phyloP scores from a whole-genome alignment of 768 basidiomycete species.

The Suillus alpinus region DNA sequence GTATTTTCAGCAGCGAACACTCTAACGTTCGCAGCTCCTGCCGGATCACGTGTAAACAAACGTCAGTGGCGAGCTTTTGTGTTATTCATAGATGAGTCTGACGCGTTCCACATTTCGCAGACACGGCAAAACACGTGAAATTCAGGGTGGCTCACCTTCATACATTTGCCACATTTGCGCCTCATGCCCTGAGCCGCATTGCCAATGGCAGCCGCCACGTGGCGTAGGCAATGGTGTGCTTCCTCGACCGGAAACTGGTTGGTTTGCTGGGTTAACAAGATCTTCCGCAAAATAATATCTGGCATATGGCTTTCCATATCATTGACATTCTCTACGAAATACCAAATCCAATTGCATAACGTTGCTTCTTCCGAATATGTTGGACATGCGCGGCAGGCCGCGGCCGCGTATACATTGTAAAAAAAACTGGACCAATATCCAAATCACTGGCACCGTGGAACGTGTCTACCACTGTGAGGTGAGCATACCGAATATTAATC shows the following conservation, averaged over 20 bases:
- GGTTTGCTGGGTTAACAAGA: neutral
- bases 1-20: conserved; percentile 28
- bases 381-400: too few species aligned
- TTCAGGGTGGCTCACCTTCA: conserved; percentile 27
- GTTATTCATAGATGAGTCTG: neutral
- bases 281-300: neutral
- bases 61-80: conserved; percentile 11
- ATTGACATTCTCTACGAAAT: neutral
- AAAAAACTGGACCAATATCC: too few species aligned
- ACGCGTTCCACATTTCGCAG: conserved; percentile 9
- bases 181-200: conserved; percentile 19
- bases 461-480: too few species aligned
- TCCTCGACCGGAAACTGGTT: neutral
- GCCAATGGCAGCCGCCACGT: conserved; percentile 22
- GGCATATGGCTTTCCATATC: neutral
- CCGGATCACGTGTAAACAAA: conserved; percentile 28
- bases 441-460: too few species aligned
- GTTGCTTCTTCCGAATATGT: neutral
- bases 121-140: conserved; percentile 25
- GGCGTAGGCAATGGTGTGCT: neutral
- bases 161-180: conserved; percentile 26
- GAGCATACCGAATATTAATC: too few species aligned
- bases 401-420: too few species aligned
- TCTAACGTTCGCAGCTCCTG: conserved; percentile 22
- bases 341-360: neutral